phyloP scores from a whole-genome alignment of 768 basidiomycete species.

The Nevesoporus exiguus region DNA sequence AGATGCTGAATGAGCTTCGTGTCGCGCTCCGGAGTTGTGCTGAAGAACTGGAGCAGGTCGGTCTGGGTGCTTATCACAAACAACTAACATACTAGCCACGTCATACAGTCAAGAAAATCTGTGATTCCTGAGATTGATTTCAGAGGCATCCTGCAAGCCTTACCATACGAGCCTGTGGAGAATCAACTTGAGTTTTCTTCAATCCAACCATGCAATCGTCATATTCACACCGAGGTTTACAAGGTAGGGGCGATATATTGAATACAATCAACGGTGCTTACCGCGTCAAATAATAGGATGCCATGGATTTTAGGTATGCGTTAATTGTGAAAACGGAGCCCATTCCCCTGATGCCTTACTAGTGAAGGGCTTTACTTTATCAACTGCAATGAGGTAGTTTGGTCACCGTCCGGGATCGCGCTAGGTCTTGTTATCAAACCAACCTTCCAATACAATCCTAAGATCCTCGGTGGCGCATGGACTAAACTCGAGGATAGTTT shows the following conservation, averaged over 20 bases:
- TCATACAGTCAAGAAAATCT: constrained; percentile 11
- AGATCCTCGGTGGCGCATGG: constrained; percentile 16
- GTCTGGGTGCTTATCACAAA: neutral
- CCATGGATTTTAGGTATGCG: constrained; percentile 8
- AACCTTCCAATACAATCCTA: constrained; percentile 27
- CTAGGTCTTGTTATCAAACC: constrained; percentile 26
- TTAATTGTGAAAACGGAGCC: neutral
- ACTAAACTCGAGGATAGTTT: constrained; percentile 9
- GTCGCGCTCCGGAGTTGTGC: constrained; percentile 12
- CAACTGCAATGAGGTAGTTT: constrained; percentile 18
- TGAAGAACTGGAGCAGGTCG: constrained; percentile 24
- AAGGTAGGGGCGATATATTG: constrained; percentile 11
- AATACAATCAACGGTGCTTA: neutral
- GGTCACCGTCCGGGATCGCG: constrained; percentile 21
- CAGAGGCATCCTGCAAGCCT: neutral
- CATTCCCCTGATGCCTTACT: neutral
- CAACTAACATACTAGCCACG: neutral
- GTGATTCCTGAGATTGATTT: constrained; percentile 18
- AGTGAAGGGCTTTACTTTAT: constrained; percentile 16
- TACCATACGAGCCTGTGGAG: constrained; percentile 11
- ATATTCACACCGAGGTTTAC: neutral
- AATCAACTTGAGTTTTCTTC: constrained; percentile 13
- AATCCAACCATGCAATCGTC: neutral
- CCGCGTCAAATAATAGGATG: constrained; percentile 1
- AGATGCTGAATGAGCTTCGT: constrained; percentile 23